Conservation (phyloP, 768 basidiomycete genomes). For the Mycena floridula region DNA sequence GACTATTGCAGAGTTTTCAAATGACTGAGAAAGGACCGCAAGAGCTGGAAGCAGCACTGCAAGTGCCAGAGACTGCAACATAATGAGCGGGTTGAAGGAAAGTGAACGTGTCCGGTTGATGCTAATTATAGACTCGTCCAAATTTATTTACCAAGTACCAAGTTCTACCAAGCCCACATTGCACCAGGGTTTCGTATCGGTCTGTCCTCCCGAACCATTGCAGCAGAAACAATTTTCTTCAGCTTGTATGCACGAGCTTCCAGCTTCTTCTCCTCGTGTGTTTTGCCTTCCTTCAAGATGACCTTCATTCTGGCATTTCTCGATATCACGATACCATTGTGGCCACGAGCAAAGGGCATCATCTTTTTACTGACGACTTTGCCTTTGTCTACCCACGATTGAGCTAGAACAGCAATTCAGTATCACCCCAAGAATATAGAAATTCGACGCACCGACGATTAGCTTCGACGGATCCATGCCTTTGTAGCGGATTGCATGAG, state of each 20-base stretch:
- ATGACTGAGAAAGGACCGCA: constrained; percentile 34
- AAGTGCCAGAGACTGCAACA: constrained; percentile 4
- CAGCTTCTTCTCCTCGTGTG: constrained; percentile 57
- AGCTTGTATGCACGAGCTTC: constrained; percentile 62
- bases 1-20: constrained; percentile 87
- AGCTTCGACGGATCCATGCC: constrained; percentile 65
- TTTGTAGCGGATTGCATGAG: constrained; percentile 78
- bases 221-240: constrained; percentile 74
- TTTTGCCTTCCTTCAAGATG: constrained; percentile 76
- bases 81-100: neutral
- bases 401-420: constrained; percentile 42
- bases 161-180: constrained; percentile 71
- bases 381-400: constrained; percentile 94
- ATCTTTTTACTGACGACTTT: constrained; percentile 53
- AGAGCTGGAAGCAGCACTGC: constrained; percentile 1
- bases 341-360: constrained; percentile 81
- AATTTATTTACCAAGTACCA: constrained; percentile 1
- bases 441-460: constrained; percentile 61
- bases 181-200: constrained; percentile 71
- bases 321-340: constrained; percentile 70
- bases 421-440: neutral
- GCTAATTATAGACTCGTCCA: neutral
- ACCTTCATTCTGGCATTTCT: constrained; percentile 72
- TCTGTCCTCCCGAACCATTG: constrained; percentile 70
- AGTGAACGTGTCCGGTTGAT: constrained; percentile 20